A percentile compares a stretch with the other conserved stretches of the same genome.
Evolutionary conservation across 345 rosid genomes (phyloP).

Genomic region (Turnera subulata): DNA sequence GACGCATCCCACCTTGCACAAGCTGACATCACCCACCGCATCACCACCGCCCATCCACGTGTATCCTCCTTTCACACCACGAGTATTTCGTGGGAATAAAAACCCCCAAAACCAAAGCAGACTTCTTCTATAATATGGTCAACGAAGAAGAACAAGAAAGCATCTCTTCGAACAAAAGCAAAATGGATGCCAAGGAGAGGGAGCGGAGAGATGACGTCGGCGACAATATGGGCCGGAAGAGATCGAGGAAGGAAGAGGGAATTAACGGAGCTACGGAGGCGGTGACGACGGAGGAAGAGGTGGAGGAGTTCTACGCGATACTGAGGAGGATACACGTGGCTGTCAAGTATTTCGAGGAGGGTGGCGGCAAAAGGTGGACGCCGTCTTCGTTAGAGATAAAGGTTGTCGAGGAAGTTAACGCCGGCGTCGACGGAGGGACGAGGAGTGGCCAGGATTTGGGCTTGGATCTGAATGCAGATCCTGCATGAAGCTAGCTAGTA

Average conservation of each 20-base stretch:
- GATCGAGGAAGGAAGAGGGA: not conserved
- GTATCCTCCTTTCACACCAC: no score
- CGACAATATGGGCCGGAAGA: not conserved
- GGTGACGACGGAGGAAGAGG: conserved; percentile 17
- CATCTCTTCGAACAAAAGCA: no score
- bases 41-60: conserved; percentile 1
- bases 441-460: not conserved
- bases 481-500: conserved; percentile 3
- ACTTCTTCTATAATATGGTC: no score
- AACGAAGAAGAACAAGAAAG: no score
- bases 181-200: conserved; percentile 9
- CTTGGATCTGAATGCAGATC: conserved; percentile 30
- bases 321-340: conserved; percentile 16
- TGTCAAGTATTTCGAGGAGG: conserved; percentile 8
- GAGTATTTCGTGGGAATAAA: no score
- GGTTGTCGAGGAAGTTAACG: conserved; percentile 18
- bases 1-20: no score
- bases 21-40: not conserved
- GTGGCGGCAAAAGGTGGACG: conserved; percentile 7
- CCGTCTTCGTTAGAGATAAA: not conserved
- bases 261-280: not conserved
- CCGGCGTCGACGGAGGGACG: not conserved
- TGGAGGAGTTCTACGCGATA: conserved; percentile 25
- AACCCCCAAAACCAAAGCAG: no score
- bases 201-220: not conserved